phyloP scores from a whole-genome alignment of 73 alveolate species.

The Paramecium caudatum region DNA sequence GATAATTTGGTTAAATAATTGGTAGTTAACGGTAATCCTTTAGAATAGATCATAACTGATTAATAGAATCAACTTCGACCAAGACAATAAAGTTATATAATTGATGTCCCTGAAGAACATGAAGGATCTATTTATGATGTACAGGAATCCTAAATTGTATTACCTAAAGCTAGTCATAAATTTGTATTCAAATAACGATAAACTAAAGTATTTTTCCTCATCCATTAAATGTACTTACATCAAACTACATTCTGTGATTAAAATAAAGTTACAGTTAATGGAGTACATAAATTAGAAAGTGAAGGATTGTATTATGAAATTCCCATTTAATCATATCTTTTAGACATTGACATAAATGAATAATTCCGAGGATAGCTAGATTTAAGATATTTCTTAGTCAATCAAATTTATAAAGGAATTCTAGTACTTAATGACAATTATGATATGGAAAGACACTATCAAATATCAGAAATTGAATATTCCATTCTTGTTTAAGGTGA shows the following conservation, averaged over 20 bases:
- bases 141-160: background rate
- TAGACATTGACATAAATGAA: background rate
- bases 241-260: background rate
- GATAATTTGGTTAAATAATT: background rate
- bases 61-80: background rate
- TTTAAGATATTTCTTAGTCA: background rate
- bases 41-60: background rate
- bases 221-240: background rate
- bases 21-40: background rate
- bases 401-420: background rate
- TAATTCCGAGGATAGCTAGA: background rate
- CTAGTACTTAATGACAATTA: background rate
- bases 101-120: slow-evolving; percentile 66
- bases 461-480: slow-evolving; percentile 35
- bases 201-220: background rate
- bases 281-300: background rate
- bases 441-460: slow-evolving; percentile 32
- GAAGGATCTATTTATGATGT: slow-evolving; percentile 40
- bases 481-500: background rate
- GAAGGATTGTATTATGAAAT: slow-evolving; percentile 22
- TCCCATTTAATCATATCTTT: background rate
- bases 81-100: background rate
- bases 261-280: background rate
- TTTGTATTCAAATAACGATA: background rate
- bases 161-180: background rate